These are phyloP conservation scores for Tricholoma flavovirens DNA, from an alignment of 768 basidiomycete genomes.

Conservation along the genomic window DNA sequence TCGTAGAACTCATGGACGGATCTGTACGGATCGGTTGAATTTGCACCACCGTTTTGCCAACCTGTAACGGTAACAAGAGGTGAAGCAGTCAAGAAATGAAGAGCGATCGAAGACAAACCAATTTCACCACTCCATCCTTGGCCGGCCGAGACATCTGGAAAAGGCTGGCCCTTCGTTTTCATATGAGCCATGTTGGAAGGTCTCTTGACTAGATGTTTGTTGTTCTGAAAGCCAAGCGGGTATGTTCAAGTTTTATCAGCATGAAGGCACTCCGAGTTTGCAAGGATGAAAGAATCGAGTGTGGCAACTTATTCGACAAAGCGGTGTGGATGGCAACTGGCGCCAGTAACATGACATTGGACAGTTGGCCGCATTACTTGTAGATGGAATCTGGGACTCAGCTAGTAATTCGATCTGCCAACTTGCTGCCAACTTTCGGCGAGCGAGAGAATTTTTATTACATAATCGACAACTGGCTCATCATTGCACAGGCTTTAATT, in stretches of 20 bases:
- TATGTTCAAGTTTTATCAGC: not conserved
- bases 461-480: too few species aligned
- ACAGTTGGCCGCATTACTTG: too few species aligned
- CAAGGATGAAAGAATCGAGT: not conserved
- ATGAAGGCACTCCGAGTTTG: not conserved
- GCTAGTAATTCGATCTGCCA: too few species aligned
- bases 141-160: not conserved
- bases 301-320: not conserved
- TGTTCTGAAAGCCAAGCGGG: not conserved
- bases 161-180: not conserved
- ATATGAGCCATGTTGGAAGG: not conserved
- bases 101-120: not conserved
- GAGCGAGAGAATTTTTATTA: too few species aligned
- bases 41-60: conserved; percentile 2
- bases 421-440: too few species aligned
- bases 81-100: not conserved
- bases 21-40: conserved; percentile 7
- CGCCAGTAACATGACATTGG: too few species aligned
- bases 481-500: too few species aligned
- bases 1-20: conserved; percentile 21
- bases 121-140: not conserved
- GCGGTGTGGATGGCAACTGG: too few species aligned
- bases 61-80: not conserved
- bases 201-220: not conserved
- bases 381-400: too few species aligned